Base-by-base conservation (phyloP, 2,329 filamentous ascomycete genomes). In the Beauveria sp. region DNA sequence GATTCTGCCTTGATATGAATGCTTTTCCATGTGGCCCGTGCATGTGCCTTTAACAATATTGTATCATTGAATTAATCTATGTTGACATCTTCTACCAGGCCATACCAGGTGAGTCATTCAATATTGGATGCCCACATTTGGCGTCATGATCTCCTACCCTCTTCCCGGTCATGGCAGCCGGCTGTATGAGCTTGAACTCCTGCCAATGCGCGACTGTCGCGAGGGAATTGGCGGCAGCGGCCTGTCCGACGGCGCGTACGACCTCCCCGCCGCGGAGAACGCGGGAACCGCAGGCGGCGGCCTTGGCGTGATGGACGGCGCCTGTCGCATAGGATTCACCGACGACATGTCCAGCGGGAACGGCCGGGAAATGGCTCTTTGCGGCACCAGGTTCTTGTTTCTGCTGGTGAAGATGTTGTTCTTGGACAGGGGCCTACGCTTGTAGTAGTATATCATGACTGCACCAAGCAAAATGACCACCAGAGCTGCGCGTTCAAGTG, bases 221-320 rank as follows among this genome's bases (percentile, higher is more conserved):
- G 6, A n/a, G 16, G 59, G 59, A 1, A 46, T 12, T n/a, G 53
- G 44, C 24, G 59, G 59, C 18, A 61, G 59, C 52, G 59, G 59
- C 28, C 52, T 30, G 30, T 37, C 40, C 9, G 48, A 26, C 26
- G 24, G 22, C 48, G 41, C 16, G 22, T 53, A 54, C 16, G 26
- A 28, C 12, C 26, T 44, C 28, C 46, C 37, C 18, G 46, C 12
- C 44, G 40, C 48, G 16, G 12, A 7, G 10, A 9, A 14, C 9
- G 16, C 18, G 2, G 34, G 34, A 8, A 37, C 20, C n/a, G n/a
- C 40, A 5, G 50, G 57, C 20, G 57, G 41, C n/a, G 20, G n/a
- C 4, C 40, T 41, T 28, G 18, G 50, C 8, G 18, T 37, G 4
- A 18, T 3, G 2, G 41, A 34, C 12, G 20, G n/a, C n/a, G 30